Percentiles rank a stretch among this genome's conserved stretches.
These are phyloP conservation scores for Fusarium pilosicola DNA, from an alignment of 2,329 filamentous ascomycete species.

Conservation along the genomic window DNA sequence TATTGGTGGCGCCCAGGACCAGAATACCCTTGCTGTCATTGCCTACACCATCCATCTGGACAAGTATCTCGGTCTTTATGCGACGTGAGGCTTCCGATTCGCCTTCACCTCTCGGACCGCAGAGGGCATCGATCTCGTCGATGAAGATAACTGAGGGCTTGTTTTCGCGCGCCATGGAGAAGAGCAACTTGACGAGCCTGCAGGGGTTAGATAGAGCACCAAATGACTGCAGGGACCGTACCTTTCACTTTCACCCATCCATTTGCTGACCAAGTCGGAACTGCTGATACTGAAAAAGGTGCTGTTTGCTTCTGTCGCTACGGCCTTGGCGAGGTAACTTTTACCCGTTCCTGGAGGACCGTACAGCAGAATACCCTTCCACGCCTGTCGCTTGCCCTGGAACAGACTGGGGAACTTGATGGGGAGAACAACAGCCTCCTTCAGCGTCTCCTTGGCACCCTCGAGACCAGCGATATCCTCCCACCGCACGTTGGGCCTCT, in stretches of 20 bases:
- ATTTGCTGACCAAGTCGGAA: slow-evolving; percentile 97
- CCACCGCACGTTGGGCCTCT: slow-evolving; percentile 97
- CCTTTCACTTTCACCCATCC: slow-evolving; percentile 99
- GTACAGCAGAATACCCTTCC: slow-evolving; percentile 97
- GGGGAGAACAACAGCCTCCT: slow-evolving; percentile 96
- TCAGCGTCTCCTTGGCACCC: slow-evolving; percentile 92
- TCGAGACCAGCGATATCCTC: slow-evolving; percentile 97
- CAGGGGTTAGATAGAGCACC: slow-evolving; percentile 32
- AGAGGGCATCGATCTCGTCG: slow-evolving; percentile 96
- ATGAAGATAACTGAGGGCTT: slow-evolving; percentile 99
- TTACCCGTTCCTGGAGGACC: slow-evolving; percentile 97
- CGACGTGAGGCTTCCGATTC: slow-evolving; percentile 96
- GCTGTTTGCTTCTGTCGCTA: slow-evolving; percentile 97
- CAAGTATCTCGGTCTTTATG: slow-evolving; percentile 98
- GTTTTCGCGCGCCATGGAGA: slow-evolving; percentile 97
- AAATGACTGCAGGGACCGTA: slow-evolving; percentile 51
- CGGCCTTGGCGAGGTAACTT: slow-evolving; percentile 95
- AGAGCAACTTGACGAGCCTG: slow-evolving; percentile 94
- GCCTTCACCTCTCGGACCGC: slow-evolving; percentile 90
- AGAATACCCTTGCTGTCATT: slow-evolving; percentile 94
- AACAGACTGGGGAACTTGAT: slow-evolving; percentile 99
- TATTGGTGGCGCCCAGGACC: slow-evolving; percentile 96
- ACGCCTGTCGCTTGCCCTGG: slow-evolving; percentile 93
- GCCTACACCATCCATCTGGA: slow-evolving; percentile 99
- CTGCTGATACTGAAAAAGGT: slow-evolving; percentile 99